Percentiles rank a stretch among this genome's conserved stretches.
phyloP scores from a whole-genome alignment of 495 filamentous ascomycete genomes.

The Aspergillus olivimuriae region DNA sequence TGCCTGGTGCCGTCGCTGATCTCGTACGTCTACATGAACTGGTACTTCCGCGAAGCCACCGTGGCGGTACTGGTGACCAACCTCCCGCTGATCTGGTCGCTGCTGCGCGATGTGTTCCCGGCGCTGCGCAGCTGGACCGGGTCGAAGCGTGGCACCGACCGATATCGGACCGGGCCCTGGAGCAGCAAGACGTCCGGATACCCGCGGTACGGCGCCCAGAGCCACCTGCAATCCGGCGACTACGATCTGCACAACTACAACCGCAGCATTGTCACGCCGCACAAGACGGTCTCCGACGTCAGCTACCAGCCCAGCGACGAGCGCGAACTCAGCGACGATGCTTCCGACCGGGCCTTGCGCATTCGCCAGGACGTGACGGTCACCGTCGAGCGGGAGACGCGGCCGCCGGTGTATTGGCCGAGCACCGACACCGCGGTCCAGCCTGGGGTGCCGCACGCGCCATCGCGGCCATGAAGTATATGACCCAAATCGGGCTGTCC shows the following conservation, averaged over 20 bases:
- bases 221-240: constrained; percentile 28
- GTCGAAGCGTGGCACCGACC: constrained; percentile 30
- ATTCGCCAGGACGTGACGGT: constrained; percentile 44
- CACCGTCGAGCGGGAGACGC: constrained; percentile 32
- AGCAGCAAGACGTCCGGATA: constrained; percentile 27
- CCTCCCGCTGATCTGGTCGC: constrained; percentile 59
- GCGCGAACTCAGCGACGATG: constrained; percentile 33
- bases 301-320: constrained; percentile 25
- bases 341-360: constrained; percentile 34
- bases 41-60: constrained; percentile 65
- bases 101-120: constrained; percentile 54
- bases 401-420: constrained; percentile 18
- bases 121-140: constrained; percentile 42
- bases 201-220: constrained; percentile 28
- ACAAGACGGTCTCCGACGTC: constrained; percentile 29
- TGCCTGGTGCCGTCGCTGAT: constrained; percentile 48
- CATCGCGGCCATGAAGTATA: constrained; percentile 10
- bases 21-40: constrained; percentile 55
- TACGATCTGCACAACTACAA: constrained; percentile 31
- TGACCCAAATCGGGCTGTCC: constrained; percentile 7
- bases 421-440: not conserved
- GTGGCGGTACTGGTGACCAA: constrained; percentile 62
- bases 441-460: too few species aligned
- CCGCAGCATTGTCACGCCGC: constrained; percentile 21
- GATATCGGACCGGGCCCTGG: constrained; percentile 34